Conservation (phyloP, 495 filamentous ascomycete genomes). For the Talaromyces stipitatus region DNA sequence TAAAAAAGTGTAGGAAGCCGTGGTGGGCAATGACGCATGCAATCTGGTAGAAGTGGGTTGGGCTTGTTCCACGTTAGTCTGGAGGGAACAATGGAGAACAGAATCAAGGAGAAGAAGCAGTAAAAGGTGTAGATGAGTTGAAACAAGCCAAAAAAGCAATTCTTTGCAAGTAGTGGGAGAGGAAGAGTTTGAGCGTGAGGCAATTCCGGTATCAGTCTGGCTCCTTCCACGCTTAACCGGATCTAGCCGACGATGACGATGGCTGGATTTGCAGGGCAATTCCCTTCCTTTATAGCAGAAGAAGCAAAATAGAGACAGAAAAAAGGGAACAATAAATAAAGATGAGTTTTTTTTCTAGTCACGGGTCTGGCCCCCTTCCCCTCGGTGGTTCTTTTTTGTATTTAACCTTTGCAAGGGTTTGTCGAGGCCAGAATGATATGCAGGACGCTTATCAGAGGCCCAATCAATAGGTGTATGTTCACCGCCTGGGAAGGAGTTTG, state of each 20-base stretch:
- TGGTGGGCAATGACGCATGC: constrained; percentile 3
- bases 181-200: constrained; percentile 3
- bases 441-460: constrained; percentile 2
- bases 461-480: not conserved
- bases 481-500: not conserved
- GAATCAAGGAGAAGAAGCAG: not conserved
- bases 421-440: not conserved
- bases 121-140: not conserved
- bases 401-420: not conserved
- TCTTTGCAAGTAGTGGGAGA: not conserved
- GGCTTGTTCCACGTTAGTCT: not conserved
- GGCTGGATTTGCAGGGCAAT: not conserved
- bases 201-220: not conserved
- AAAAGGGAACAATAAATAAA: not conserved
- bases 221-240: constrained; percentile 7
- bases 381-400: not conserved
- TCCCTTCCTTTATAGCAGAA: not conserved
- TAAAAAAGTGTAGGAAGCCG: constrained; percentile 4
- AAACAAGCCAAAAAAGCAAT: not conserved
- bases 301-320: not conserved
- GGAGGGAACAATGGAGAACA: not conserved
- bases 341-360: not conserved
- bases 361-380: not conserved
- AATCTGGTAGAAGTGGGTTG: not conserved
- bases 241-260: constrained; percentile 7